phyloP scores from a whole-genome alignment of 2,329 filamentous ascomycete species.

The Tolypocladium album region DNA sequence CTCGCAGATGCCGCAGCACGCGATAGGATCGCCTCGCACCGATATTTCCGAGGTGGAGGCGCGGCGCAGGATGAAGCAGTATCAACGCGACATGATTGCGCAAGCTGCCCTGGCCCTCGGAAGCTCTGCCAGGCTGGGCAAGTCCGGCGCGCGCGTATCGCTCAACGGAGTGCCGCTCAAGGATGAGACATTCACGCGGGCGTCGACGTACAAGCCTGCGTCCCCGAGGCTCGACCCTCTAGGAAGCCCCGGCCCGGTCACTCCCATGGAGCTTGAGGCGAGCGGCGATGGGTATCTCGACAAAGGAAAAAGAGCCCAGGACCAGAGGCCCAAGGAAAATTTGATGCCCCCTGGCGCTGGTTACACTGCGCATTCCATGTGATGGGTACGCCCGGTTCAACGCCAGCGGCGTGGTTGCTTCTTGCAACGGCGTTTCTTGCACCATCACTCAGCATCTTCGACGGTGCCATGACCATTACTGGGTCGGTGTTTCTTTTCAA shows the following conservation, averaged over 20 bases:
- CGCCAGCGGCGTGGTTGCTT: background rate
- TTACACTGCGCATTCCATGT: background rate
- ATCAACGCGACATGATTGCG: conserved; percentile 50
- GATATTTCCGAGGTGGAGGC: conserved; percentile 27
- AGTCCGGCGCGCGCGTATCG: conserved; percentile 16
- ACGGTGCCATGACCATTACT: background rate
- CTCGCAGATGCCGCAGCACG: conserved; percentile 16
- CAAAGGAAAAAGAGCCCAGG: background rate
- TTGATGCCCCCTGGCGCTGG: background rate
- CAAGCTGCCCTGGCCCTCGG: conserved; percentile 38
- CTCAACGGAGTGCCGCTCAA: conserved; percentile 24
- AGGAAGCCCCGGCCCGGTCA: conserved; percentile 50
- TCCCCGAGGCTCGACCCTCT: conserved; percentile 41
- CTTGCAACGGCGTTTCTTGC: background rate
- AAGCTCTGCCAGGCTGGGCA: conserved; percentile 13
- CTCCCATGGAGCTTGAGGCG: conserved; percentile 45
- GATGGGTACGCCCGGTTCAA: background rate
- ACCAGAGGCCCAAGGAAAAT: background rate
- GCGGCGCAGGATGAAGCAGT: conserved; percentile 42
- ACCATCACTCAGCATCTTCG: background rate
- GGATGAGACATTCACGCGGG: conserved; percentile 25
- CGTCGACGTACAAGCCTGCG: conserved; percentile 32
- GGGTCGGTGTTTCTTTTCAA: background rate
- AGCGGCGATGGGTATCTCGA: conserved; percentile 27
- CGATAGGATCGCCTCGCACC: conserved; percentile 3